These are phyloP conservation scores for Plasmodium knowlesi DNA, from an alignment of 169 alveolate genomes.

Conservation along the genomic window DNA sequence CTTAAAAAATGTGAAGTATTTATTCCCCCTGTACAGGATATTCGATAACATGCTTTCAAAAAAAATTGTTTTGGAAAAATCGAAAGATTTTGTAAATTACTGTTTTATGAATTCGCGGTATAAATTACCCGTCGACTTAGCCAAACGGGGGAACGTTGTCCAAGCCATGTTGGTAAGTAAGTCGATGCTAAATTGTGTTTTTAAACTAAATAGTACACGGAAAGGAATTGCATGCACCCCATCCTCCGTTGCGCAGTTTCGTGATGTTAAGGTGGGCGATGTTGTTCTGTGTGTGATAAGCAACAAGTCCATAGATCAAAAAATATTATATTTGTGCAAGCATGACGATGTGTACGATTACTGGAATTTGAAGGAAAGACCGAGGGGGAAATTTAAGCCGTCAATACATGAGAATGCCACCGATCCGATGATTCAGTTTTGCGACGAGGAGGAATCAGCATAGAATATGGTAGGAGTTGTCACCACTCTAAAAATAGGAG, in stretches of 20 bases:
- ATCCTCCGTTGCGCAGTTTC: conserved; percentile 78
- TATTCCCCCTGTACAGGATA: conserved; percentile 45
- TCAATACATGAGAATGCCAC: conserved; percentile 57
- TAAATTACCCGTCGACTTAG: conserved; percentile 68
- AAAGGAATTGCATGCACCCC: conserved; percentile 81
- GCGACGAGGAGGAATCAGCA: conserved; percentile 50
- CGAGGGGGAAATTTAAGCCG: conserved; percentile 74
- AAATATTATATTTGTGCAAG: conserved; percentile 64
- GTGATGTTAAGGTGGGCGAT: conserved; percentile 77
- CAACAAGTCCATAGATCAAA: conserved; percentile 72
- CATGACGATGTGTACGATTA: conserved; percentile 74
- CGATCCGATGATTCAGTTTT: conserved; percentile 68
- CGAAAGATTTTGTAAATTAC: conserved; percentile 65
- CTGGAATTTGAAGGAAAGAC: conserved; percentile 75
- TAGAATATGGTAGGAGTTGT: background rate
- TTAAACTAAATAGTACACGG: conserved; percentile 80
- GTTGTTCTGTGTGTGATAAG: conserved; percentile 73
- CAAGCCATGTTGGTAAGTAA: conserved; percentile 78
- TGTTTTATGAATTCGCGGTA: conserved; percentile 61
- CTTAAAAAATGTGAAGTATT: conserved; percentile 73
- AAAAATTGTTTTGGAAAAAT: conserved; percentile 63
- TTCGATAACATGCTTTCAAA: conserved; percentile 58
- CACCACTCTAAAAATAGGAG: background rate
- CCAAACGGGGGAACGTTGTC: conserved; percentile 27
- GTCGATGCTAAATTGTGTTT: conserved; percentile 53